Evolutionary conservation across 2,329 filamentous ascomycete genomes (phyloP).

Genomic region (Epichloe sp.): DNA sequence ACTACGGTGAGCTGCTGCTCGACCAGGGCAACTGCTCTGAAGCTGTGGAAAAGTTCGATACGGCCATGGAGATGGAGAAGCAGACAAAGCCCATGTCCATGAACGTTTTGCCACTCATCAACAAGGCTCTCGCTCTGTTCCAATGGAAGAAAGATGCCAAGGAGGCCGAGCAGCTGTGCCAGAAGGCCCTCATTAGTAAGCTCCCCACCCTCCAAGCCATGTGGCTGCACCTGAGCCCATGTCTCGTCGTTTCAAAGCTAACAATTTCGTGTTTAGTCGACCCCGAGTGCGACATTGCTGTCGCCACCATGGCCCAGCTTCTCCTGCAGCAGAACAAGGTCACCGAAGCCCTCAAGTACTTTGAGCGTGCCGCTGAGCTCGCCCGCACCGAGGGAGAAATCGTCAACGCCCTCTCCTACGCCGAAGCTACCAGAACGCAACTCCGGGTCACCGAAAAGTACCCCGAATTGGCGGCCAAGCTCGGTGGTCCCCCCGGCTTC

Average conservation of each 20-base stretch:
- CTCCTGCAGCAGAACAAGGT: constrained; percentile 97
- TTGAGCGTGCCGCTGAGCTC: constrained; percentile 89
- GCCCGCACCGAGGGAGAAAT: constrained; percentile 91
- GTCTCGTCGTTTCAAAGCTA: neutral
- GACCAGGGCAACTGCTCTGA: constrained; percentile 94
- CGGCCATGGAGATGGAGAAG: constrained; percentile 97
- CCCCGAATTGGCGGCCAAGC: constrained; percentile 61
- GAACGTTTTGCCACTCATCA: constrained; percentile 95
- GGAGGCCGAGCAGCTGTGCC: constrained; percentile 90
- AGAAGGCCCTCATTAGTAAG: constrained; percentile 94
- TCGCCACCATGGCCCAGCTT: constrained; percentile 96
- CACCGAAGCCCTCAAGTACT: constrained; percentile 87
- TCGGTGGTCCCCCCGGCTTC: constrained; percentile 29
- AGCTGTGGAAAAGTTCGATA: constrained; percentile 96
- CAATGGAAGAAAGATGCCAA: constrained; percentile 96
- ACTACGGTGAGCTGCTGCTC: constrained; percentile 92
- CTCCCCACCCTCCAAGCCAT: constrained; percentile 13
- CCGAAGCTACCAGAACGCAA: constrained; percentile 91
- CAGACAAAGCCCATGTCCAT: constrained; percentile 85
- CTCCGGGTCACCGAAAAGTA: constrained; percentile 84
- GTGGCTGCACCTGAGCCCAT: neutral
- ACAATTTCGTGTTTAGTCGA: constrained; percentile 51
- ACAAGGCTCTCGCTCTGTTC: constrained; percentile 94
- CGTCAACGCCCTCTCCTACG: constrained; percentile 90
- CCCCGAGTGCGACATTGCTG: constrained; percentile 95